Evolutionary conservation across 1,284 basidiomycete species (phyloP).

Genomic region (Trametes polyzona): DNA sequence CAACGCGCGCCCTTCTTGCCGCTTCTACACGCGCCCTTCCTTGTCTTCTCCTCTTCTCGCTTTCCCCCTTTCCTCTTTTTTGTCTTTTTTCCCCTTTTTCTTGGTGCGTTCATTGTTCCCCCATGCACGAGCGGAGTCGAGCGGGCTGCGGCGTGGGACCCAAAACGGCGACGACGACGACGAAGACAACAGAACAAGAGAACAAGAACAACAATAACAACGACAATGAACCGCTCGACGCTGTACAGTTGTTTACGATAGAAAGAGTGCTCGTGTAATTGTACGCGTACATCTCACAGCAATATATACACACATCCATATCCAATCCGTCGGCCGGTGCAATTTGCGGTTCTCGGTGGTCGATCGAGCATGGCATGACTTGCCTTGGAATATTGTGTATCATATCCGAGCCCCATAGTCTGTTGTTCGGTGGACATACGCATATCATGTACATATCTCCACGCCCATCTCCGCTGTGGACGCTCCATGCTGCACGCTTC

Average conservation of each 20-base stretch:
- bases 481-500: no score
- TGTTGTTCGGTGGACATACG: no score
- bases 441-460: no score
- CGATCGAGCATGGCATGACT: no score
- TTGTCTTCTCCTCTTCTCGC: not conserved
- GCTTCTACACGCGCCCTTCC: not conserved
- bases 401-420: no score
- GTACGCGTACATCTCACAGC: slow-evolving; percentile 36
- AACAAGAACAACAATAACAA: not conserved
- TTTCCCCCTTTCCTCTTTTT: not conserved
- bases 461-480: no score
- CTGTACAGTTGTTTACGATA: slow-evolving; percentile 33
- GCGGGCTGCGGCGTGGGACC: no score
- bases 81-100: not conserved
- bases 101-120: no score
- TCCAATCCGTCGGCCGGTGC: not conserved
- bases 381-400: no score
- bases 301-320: slow-evolving; percentile 17
- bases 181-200: not conserved
- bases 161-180: not conserved
- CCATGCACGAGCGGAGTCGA: no score
- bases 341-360: not conserved
- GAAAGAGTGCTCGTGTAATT: slow-evolving; percentile 37
- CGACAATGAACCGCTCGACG: not conserved
- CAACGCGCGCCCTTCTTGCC: not conserved